Percentiles rank a stretch among this genome's conserved stretches.
These are phyloP conservation scores for Mycena chlorophos DNA, from an alignment of 768 basidiomycete genomes.

Conservation along the genomic window DNA sequence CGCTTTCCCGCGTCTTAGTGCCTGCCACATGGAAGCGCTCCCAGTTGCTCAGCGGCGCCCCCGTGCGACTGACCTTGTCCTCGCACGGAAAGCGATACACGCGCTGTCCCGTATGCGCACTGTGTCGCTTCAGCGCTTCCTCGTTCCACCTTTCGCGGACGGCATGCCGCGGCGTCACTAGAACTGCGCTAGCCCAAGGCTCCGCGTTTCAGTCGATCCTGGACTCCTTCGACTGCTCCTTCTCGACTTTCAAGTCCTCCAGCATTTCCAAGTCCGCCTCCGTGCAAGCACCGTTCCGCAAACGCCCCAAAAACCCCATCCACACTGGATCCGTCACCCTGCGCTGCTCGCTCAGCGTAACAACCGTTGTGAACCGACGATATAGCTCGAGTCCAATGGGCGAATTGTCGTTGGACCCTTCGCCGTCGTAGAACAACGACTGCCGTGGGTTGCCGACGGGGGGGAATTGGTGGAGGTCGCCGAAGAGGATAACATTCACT, in stretches of 20 bases:
- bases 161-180: conserved; percentile 39
- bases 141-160: conserved; percentile 40
- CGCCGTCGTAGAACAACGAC: conserved; percentile 23
- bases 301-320: conserved; percentile 28
- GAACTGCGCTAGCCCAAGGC: conserved; percentile 35
- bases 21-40: background rate
- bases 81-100: conserved; percentile 26
- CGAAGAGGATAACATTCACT: conserved; percentile 39
- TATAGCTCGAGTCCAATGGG: conserved; percentile 30
- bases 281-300: conserved; percentile 29
- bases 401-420: conserved; percentile 2
- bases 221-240: conserved; percentile 17
- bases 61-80: conserved; percentile 1
- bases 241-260: conserved; percentile 16
- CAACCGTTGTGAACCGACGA: conserved; percentile 32
- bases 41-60: conserved; percentile 13
- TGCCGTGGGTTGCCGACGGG: conserved; percentile 30
- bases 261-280: conserved; percentile 31
- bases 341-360: conserved; percentile 38
- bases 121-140: conserved; percentile 23
- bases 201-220: conserved; percentile 25
- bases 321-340: conserved; percentile 33
- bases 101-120: conserved; percentile 8
- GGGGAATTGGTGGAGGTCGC: conserved; percentile 49
- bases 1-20: background rate